These are phyloP conservation scores for Clarireedia monteithiana DNA, from an alignment of 2,329 filamentous ascomycete genomes.

Conservation along the genomic window DNA sequence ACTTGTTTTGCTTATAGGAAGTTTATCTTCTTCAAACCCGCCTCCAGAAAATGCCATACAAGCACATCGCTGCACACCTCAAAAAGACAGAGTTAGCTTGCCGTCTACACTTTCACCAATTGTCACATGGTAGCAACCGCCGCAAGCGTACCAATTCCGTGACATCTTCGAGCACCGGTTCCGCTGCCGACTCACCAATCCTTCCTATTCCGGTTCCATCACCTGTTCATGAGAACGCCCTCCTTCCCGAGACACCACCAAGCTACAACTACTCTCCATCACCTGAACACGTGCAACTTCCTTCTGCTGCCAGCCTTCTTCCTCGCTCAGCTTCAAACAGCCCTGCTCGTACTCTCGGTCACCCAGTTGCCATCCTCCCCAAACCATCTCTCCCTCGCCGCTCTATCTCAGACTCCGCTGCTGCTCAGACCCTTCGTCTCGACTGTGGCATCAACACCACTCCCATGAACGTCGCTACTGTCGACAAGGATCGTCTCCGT, in stretches of 20 bases:
- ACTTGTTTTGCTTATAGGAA: slow-evolving; percentile 45
- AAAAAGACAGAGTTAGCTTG: slow-evolving; percentile 86
- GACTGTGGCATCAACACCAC: slow-evolving; percentile 45
- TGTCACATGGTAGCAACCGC: slow-evolving; percentile 74
- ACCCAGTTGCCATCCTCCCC: slow-evolving; percentile 55
- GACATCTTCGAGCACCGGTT: slow-evolving; percentile 53
- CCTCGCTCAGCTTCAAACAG: slow-evolving; percentile 45
- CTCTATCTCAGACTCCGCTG: slow-evolving; percentile 35
- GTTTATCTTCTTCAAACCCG: slow-evolving; percentile 77
- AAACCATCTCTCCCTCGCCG: slow-evolving; percentile 48
- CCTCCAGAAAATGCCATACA: slow-evolving; percentile 84
- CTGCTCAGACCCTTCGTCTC: slow-evolving; percentile 42
- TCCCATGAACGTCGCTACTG: slow-evolving; percentile 31
- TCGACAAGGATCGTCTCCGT: slow-evolving; percentile 57
- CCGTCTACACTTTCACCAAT: slow-evolving; percentile 79
- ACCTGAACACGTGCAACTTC: slow-evolving; percentile 31
- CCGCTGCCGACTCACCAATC: slow-evolving; percentile 42
- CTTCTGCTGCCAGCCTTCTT: slow-evolving; percentile 39
- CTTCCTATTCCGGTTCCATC: slow-evolving; percentile 41
- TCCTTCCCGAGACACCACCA: slow-evolving; percentile 26
- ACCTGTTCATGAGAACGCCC: slow-evolving; percentile 37
- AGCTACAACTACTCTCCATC: slow-evolving; percentile 33
- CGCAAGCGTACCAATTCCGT: slow-evolving; percentile 69
- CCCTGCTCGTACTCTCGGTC: slow-evolving; percentile 36
- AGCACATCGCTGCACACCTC: slow-evolving; percentile 76